A percentile compares a stretch with the other conserved stretches of the same genome.
Conservation (phyloP, 2,329 filamentous ascomycete genomes). For the Fusarium beomiforme region DNA sequence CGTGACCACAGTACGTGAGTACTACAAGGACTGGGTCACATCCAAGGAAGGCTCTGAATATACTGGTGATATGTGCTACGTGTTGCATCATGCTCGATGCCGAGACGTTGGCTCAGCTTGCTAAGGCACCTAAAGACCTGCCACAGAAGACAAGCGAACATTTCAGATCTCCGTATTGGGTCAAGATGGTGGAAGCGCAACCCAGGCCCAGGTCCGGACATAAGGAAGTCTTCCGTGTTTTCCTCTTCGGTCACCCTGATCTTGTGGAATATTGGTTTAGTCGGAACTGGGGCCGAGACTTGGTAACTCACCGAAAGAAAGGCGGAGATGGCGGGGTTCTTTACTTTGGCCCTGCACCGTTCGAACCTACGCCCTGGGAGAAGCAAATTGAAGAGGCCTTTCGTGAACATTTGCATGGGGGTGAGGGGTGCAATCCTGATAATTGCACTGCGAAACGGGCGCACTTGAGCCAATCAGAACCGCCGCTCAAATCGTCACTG, state of each 20-base stretch:
- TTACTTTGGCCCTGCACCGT: not conserved
- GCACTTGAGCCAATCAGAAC: too few relatives aligned
- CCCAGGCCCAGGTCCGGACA: rapidly evolving
- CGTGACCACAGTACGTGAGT: not conserved
- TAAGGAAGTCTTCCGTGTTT: not conserved
- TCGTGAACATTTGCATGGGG: not conserved
- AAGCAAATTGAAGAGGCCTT: rapidly evolving
- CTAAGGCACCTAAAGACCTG: not conserved
- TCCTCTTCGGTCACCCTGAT: not conserved
- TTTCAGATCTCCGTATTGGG: too few relatives aligned
- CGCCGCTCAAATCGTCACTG: too few relatives aligned
- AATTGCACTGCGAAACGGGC: too few relatives aligned
- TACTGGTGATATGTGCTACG: not conserved
- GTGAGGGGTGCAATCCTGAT: rapidly evolving
- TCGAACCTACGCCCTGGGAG: rapidly evolving
- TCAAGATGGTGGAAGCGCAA: not conserved
- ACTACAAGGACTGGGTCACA: not conserved
- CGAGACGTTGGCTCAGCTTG: not conserved
- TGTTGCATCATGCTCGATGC: not conserved
- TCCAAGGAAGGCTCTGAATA: not conserved
- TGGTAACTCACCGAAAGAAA: not conserved
- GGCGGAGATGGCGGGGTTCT: not conserved
- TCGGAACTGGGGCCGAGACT: too few relatives aligned
- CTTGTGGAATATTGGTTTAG: not conserved
- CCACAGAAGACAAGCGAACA: not conserved